Evolutionary conservation across 1,139 yeast genomes (phyloP), one percentile per base, ranked within the genome.

Genomic region (Pichia cactophila): DNA sequence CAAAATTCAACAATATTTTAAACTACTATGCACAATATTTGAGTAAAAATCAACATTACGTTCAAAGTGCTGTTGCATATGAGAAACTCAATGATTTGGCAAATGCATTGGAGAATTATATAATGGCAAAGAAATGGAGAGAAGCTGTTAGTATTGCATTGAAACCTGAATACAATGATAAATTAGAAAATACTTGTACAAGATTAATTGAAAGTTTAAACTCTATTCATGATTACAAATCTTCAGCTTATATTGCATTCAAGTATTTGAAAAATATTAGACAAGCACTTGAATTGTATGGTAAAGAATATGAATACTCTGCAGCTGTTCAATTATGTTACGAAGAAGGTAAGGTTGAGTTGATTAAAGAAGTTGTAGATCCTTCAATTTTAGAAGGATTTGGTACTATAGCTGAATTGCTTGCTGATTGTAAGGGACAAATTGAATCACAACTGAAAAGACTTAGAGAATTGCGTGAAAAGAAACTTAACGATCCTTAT

Each of bases 351-450:
- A 68, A 65, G 51, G 54, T 65, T 0, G 80, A 79, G 23, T 66
- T 84, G 36, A 62, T 86, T 35, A 80, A 75, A 46, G 66, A 74
- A 2, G 68, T 83, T 12, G 77, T 90, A 44, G 95, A 87, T 58
- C 78, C 82, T 2, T 86, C 83, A 40, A 69, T 92, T 42, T 81
- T 84, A 47, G 97, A 92, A 65, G 94, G 95, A 1, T 94, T 89
- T 67, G 95, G 94, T 54, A 73, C 79, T 0, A 74, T 89, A 56
- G 92, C 95, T 2, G 97, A 94, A 66, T 72, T 92, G 37, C 69
- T 90, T 46, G 94, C 97, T 14, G 99, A 94, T 65, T 92, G 97
- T 69, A 81, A 80, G 60, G 80, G 85, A 11, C 99, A 94, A 70
- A 69, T 87, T 47, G 76, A 73, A 44, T 85, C 97, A 0, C 99